Evolutionary conservation across 2,329 filamentous ascomycete species (phyloP).

Genomic region (Macrophomina pseudophaseolina): DNA sequence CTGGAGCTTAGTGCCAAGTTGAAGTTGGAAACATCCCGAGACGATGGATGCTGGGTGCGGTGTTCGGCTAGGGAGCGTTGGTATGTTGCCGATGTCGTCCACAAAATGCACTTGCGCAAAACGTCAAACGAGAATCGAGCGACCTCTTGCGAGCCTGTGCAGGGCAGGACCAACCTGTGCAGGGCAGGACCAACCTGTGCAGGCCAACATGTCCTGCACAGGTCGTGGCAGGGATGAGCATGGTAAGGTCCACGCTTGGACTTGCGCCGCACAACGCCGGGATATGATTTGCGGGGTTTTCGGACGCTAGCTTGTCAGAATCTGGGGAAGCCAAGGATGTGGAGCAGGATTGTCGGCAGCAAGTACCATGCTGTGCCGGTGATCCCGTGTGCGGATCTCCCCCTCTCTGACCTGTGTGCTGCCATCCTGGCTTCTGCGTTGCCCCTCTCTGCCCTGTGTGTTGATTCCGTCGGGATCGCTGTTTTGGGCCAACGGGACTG

Average conservation of each 20-base stretch:
- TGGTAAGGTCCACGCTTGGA: not conserved
- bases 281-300: slow-evolving; percentile 5
- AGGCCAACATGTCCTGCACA: not conserved
- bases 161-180: not conserved
- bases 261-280: not conserved
- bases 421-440: not conserved
- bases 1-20: not conserved
- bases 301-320: not conserved
- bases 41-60: not conserved
- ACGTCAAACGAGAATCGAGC: not conserved
- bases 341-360: not conserved
- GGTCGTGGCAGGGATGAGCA: not conserved
- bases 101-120: not conserved
- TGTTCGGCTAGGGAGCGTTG: not conserved
- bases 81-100: not conserved
- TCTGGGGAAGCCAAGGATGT: slow-evolving; percentile 4
- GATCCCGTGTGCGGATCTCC: slow-evolving; percentile 3
- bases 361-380: not conserved
- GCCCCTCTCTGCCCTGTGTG: slow-evolving; percentile 38
- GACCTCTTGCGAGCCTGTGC: not conserved
- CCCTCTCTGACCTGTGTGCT: slow-evolving; percentile 8
- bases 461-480: not conserved
- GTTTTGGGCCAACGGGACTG: not conserved
- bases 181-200: not conserved
- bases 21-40: not conserved